Base-by-base conservation (phyloP, 1,139 yeast genomes). In the Geotrichum australiense region DNA sequence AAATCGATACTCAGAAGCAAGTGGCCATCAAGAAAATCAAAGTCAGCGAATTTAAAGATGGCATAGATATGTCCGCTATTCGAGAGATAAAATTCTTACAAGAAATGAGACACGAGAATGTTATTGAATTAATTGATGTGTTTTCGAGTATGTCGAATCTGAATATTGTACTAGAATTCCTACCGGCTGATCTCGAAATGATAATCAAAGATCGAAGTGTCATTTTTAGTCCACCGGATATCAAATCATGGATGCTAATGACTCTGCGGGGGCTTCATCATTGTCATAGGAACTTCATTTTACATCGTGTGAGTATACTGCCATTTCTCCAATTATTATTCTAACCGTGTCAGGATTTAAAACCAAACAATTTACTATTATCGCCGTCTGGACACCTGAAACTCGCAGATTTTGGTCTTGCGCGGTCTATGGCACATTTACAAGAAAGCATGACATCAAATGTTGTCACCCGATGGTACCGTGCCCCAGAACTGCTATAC, bases 11-110 rank as follows among this genome's bases (percentile, higher is more conserved):
- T 10, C 40, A 41, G 24, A 35, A 41, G 29, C 70, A 71, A 44
- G 80, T 91, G 27, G 99, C 99, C 52, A 81, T 93, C 50, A 93
- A 93, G 58, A 96, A 87, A 66, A 91, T 93, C 70, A 91, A 93
- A 58, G 83, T 94, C 0, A 94, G 95, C 1, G 80, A 84, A 50
- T 89, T 89, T 66, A 87, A 87, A 60, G 97, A 91, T 64, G 99
- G 98, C 0, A 65, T 93, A 38, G 98, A 93, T 64, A 91, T 93
- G 96, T 83, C 95, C 15, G 99, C 98, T 29, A 76, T 93, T 22
- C 65, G 98, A 50, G 99, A 93, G 64, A 93, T 93, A 51, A 91
- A 91, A 59, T 91, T 86, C 56, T 66, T 93, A 23, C 96, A 86
- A 58, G 98, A 89, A 55, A 63, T 91, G 48, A 74, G 73, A 46